Base-by-base conservation (phyloP, 1,139 yeast genomes). In the Suhomyces panamericanus region DNA sequence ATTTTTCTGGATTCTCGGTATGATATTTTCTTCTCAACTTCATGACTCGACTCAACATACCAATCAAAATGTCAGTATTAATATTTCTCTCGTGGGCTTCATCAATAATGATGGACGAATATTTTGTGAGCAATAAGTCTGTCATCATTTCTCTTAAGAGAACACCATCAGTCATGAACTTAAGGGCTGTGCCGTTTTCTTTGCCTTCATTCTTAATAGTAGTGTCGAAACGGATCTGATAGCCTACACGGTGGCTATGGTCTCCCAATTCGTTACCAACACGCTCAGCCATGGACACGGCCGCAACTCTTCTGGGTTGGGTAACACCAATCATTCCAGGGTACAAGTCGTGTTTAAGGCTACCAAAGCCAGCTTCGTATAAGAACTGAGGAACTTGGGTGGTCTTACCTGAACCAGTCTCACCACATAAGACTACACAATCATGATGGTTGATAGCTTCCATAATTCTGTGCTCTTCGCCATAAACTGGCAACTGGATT, bases 131-230 rank as follows among this genome's bases (percentile, higher is more conserved):
- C 52, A 85, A 67, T 53, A 93, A 85, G 58, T 95, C 99, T 0
- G 81, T 71, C 84, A 93, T 85, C 85, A 95, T 83, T 64, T 95
- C 99, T 55, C 98, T 76, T 30, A 95, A 69, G 43, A 95, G 69
- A 35, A 95, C 96, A 81, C 99, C 99, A 73, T 95, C 99, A 2
- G 99, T 95, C 99, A 95, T 93, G 59, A 93, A 91, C 63, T 95
- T 95, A 63, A 95, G 63, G 4, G 87, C 86, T 0, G 99, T 95
- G 15, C 78, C 78, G 44, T 66, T 53, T 39, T 58, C 65, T 11
- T 59, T 53, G 9, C 78, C 78, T 48, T 82, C 81, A 13, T 77
- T 67, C 47, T 78, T 79, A 5, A 85, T 78, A 2, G 81, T 80
- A 3, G 93, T 77, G 57, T 95, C 99, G 58, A 95, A 95, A 53